Evolutionary conservation across 345 rosid species (phyloP).

Genomic region (Hibiscus syriacus): DNA sequence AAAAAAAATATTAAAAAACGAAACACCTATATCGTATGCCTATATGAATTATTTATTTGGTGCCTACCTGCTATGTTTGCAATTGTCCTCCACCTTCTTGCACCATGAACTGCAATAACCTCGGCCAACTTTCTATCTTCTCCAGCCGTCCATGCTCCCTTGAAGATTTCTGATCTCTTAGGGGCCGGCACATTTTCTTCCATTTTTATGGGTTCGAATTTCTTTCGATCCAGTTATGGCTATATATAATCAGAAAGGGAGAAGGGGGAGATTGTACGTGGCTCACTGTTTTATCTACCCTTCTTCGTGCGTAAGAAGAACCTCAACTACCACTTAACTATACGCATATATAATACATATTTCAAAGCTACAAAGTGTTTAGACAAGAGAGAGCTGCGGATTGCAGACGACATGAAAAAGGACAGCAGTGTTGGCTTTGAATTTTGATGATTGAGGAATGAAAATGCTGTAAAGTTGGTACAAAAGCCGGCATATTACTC

Average conservation of each 20-base stretch:
- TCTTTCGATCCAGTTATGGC: background rate
- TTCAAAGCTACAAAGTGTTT: background rate
- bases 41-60: background rate
- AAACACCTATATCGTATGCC: background rate
- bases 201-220: background rate
- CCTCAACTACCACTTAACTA: conserved; percentile 34
- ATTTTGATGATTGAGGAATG: conserved; percentile 17
- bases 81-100: conserved; percentile 49
- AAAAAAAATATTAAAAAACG: background rate
- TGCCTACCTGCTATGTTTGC: conserved; percentile 45
- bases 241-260: background rate
- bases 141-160: conserved; percentile 62
- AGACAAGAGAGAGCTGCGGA: background rate
- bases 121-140: conserved; percentile 55
- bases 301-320: conserved; percentile 20
- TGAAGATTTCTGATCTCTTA: conserved; percentile 24
- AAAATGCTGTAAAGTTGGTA: conserved; percentile 10
- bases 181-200: conserved; percentile 7
- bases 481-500: background rate
- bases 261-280: background rate
- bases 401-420: conserved; percentile 1
- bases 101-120: conserved; percentile 49
- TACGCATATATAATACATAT: background rate
- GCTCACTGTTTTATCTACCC: conserved; percentile 32
- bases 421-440: conserved; percentile 10